These are phyloP conservation scores for Trichoderma afroharzianum DNA, from an alignment of 2,329 filamentous ascomycete species.

Conservation along the genomic window DNA sequence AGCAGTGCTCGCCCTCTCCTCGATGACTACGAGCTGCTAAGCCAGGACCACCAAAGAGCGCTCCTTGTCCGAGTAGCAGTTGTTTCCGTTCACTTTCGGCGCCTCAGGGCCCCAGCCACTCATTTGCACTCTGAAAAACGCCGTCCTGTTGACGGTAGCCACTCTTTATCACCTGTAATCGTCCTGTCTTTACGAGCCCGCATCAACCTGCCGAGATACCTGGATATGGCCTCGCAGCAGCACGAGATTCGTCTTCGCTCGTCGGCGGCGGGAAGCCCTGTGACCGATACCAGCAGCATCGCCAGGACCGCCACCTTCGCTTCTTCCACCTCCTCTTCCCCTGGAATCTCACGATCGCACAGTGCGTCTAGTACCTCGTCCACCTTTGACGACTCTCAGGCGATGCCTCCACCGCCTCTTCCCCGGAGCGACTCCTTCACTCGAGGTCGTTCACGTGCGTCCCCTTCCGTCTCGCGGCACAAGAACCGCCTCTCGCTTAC, in stretches of 20 bases:
- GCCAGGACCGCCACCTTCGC: conserved; percentile 26
- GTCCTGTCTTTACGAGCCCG: conserved; percentile 15
- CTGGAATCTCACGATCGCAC: conserved; percentile 19
- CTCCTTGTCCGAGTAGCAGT: conserved; percentile 42
- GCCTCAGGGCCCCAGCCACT: conserved; percentile 35
- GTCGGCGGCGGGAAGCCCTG: conserved; percentile 35
- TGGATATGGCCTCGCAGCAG: conserved; percentile 33
- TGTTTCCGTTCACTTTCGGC: conserved; percentile 39
- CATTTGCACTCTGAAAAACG: conserved; percentile 37
- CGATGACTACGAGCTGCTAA: conserved; percentile 42
- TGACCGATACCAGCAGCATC: conserved; percentile 24
- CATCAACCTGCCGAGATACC: conserved; percentile 26
- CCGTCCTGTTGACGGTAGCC: conserved; percentile 32
- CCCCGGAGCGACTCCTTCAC: conserved; percentile 25
- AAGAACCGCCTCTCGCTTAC: conserved; percentile 59
- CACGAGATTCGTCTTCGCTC: conserved; percentile 38
- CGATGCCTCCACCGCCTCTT: conserved; percentile 36
- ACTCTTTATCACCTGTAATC: conserved; percentile 21
- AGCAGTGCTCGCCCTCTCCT: conserved; percentile 44
- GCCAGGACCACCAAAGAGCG: conserved; percentile 38
- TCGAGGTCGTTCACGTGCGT: conserved; percentile 47
- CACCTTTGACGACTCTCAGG: conserved; percentile 17
- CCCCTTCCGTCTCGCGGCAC: conserved; percentile 51
- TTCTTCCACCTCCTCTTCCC: conserved; percentile 22
- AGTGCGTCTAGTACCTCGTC: conserved; percentile 2